Base-by-base conservation (phyloP, 805 yeast species). In the Kregervanrija delftensis region DNA sequence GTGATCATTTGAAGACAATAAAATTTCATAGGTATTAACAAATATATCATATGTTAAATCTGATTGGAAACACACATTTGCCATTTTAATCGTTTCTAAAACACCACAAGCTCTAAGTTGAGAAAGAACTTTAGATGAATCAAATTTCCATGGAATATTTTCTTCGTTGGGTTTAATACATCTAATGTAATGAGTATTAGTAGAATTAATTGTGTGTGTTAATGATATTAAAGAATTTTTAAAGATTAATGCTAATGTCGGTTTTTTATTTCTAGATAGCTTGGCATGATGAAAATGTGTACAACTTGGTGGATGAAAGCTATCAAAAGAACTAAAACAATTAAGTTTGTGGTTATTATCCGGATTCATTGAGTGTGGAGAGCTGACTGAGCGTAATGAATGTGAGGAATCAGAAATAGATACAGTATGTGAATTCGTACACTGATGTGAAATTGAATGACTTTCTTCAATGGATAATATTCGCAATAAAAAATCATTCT, bases 31-130 rank as follows among this genome's bases (percentile, higher is more conserved):
- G 60, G 96, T 78, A 50, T 81, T 76, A 16, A 89, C 95, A 69
- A 90, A 90, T 58, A 90, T 97, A 43, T 81, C 88, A 60, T 87
- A 90, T 1, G 96, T 79, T 88, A 96, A 87, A 60, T 96, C 74
- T 0, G 96, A 83, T 11, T 97, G 98, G 74, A 89, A 90, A 35
- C 98, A 97, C 42, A 95, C 96, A 67, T 96, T 88, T 1, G 96
- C 88, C 38, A 90, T 90, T 57, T 96, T 73, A 5, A 22, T 22
- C 9, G 28, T 22, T 6, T 22, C 28, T 6, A 22, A 22, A 6
- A 22, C 8, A 22, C 28, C 28, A 8, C 28, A 22, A 22, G 28
- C 28, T 22, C 8, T 22, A 8, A 22, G 28, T 6, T 22, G 28
- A 22, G 28, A 22, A 22, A 22, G 28, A 5, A 22, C 28, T 6